phyloP scores from a whole-genome alignment of 768 basidiomycete genomes.

The Mycena kentingensis region DNA sequence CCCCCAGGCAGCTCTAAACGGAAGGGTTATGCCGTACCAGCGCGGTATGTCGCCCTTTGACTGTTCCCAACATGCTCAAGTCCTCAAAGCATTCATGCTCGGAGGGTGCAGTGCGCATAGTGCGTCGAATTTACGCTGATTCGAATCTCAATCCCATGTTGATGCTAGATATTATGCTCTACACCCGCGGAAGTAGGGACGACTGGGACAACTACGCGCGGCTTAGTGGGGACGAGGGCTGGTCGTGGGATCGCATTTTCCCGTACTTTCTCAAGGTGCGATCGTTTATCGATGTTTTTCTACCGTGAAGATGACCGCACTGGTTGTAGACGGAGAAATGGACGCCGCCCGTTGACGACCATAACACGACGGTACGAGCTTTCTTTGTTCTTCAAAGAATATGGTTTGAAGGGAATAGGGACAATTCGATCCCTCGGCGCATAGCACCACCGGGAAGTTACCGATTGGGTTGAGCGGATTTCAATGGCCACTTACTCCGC shows the following conservation, averaged over 20 bases:
- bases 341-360: neutral
- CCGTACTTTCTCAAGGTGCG: neutral
- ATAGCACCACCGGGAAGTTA: neutral
- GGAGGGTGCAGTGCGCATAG: slow-evolving; percentile 11
- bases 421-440: neutral
- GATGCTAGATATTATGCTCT: slow-evolving; percentile 4
- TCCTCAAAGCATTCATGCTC: slow-evolving; percentile 1
- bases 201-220: neutral
- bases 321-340: neutral
- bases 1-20: neutral
- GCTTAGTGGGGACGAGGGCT: neutral
- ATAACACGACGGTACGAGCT: neutral
- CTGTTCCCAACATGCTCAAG: neutral
- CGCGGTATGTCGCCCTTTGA: neutral
- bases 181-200: neutral
- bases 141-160: neutral
- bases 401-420: neutral
- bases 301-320: too few species aligned
- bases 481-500: neutral
- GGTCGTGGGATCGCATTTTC: neutral
- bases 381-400: neutral
- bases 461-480: neutral
- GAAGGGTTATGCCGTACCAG: neutral
- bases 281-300: too few species aligned
- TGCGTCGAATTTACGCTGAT: neutral